Base-by-base conservation (phyloP, 768 basidiomycete species). In the Leccinum sublutescens region DNA sequence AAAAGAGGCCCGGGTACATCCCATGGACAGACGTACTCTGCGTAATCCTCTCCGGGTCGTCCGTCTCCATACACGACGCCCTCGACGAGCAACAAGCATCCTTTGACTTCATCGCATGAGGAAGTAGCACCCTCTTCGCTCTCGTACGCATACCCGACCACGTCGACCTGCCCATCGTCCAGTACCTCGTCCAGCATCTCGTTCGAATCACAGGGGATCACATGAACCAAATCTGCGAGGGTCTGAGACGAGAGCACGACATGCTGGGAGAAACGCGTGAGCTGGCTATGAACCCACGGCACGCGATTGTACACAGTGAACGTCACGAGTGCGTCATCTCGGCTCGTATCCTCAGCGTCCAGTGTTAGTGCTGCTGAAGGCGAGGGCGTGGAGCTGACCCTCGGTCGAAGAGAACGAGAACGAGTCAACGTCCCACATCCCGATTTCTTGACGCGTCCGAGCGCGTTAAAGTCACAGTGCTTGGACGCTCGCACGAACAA, bases 221-320 rank as follows among this genome's bases (percentile, higher is more conserved):
- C 71, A 5, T 78, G 72, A 57, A 80, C 80, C 12, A 93, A 69
- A 60, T 91, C 86, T 19, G 78, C 80, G 3, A 94, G 80, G 0
- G 85, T 88, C 66, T 92, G 88, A 5, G 85, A 86, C n/a, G 89
- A 85, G 15, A 87, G 69, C 7, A 89, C 68, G 11, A 79, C 81
- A 67, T 91, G 88, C 64, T 87, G 87, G 9, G 90, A 91, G 57
- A 79, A 74, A 38, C 87, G 86, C 50, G 77, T 76, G 11, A 87
- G 74, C 54, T 81, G 79, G 54, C 82, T 83, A 55, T 81, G 81
- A 21, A 81, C 78, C 86, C 88, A 90, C 21, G 80, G 66, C 25
- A 87, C 74, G 56, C 80, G 83, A 62, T 80, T 82, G 67, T 89
- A 79, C 8, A 89, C 74, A 3, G 87, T 83, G 31, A 88, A 65